Base-by-base conservation (phyloP, 1,139 yeast species). In the Zygotorulaspora mrakii region DNA sequence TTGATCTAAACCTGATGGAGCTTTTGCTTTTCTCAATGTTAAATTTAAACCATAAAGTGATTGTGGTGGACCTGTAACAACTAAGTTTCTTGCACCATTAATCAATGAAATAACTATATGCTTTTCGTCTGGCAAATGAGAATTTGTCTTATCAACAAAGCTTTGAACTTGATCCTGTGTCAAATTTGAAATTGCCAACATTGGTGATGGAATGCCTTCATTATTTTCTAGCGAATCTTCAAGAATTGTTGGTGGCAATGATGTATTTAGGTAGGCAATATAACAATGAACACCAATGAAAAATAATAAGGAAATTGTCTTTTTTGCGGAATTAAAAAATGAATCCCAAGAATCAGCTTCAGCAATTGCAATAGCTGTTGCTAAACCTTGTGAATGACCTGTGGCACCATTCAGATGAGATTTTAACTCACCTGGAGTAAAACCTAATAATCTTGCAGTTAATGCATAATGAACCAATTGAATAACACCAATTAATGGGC, bases 361-460 rank as follows among this genome's bases (percentile, higher is more conserved):
- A 31, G 97, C 85, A 55, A 91, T 76, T 26, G 95, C 95, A 50
- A 88, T 77, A 26, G 99, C 94, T 29, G 96, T 86, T 43, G 91
- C 85, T 57, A 91, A 73, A 70, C 98, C 98, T 73, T 91, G 98
- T 29, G 97, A 89, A 66, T 91, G 98, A 69, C 98, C 98, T 39
- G 97, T 89, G 33, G 96, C 78, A 60, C 97, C 97, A 39, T 76
- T 66, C 46, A 89, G 70, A 55, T 73, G 67, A 41, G 73, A 65
- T 67, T 89, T 77, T 56, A 91, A 74, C 66, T 86, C 82, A 54
- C 96, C 97, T 25, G 98, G 98, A 46, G 88, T 78, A 53, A 82
- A 70, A 49, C 95, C 95, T 55, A 89, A 75, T 31, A 86, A 73
- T 64, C 82, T 81, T 56, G 95, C 84, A 42, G 96, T 82, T 53